Evolutionary conservation across 352 stramenopile genomes (phyloP).

Genomic region (Globisporangium alternatum): DNA sequence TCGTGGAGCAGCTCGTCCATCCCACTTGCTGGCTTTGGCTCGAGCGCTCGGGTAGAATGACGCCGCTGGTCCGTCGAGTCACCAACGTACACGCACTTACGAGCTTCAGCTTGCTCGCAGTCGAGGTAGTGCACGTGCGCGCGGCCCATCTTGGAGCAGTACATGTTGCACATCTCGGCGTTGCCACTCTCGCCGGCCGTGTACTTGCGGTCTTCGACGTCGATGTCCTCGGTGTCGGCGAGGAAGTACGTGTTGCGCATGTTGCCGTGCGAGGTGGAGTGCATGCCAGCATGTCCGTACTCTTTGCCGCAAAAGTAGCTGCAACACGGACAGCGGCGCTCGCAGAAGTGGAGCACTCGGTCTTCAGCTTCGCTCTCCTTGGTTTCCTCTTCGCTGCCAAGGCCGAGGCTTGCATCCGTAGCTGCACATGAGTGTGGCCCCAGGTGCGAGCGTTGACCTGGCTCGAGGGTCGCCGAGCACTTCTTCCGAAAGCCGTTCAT

Average conservation of each 20-base stretch:
- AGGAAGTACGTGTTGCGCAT: constrained; percentile 80
- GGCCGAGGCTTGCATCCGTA: neutral
- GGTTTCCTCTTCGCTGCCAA: too few relatives aligned
- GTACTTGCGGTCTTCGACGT: constrained; percentile 77
- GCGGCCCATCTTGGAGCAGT: constrained; percentile 76
- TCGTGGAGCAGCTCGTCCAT: constrained; percentile 75
- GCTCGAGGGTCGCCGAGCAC: too few relatives aligned
- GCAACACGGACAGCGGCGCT: constrained; percentile 66
- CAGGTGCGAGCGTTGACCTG: too few relatives aligned
- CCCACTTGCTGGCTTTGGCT: constrained; percentile 45
- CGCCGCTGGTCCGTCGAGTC: constrained; percentile 48
- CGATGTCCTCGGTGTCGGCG: constrained; percentile 54
- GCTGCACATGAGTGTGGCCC: constrained; percentile 32
- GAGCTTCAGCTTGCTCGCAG: constrained; percentile 39
- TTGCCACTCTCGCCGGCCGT: constrained; percentile 55
- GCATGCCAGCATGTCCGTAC: constrained; percentile 42
- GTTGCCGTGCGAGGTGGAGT: constrained; percentile 74
- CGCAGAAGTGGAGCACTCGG: constrained; percentile 67
- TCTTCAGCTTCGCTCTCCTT: too few relatives aligned
- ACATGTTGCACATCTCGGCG: constrained; percentile 82
- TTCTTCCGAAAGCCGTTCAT: constrained; percentile 79
- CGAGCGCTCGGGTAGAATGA: constrained; percentile 51
- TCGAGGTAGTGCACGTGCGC: constrained; percentile 72
- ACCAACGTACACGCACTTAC: constrained; percentile 45
- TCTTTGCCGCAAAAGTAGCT: constrained; percentile 76